Percentiles rank a stretch among this genome's conserved stretches.
Conservation (phyloP, 2,329 filamentous ascomycete species). For the Chrysosphaeria jannelii region DNA sequence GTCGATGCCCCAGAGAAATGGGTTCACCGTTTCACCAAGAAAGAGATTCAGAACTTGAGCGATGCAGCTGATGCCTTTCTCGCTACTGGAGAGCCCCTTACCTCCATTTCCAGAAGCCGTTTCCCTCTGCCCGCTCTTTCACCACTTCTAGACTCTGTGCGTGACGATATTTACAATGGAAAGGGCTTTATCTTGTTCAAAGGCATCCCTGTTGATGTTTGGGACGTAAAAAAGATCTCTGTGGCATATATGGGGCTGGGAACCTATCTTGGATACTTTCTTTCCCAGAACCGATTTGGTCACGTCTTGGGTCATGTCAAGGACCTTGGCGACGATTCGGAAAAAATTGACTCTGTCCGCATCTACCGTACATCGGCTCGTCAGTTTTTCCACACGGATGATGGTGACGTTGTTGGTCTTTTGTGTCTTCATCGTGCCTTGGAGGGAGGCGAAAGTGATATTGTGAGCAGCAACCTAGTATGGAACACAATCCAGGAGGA, state of each 20-base stretch:
- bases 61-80: conserved; percentile 39
- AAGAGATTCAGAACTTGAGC: conserved; percentile 38
- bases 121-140: conserved; percentile 14
- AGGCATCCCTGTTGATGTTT: conserved; percentile 44
- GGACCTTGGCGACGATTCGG: conserved; percentile 55
- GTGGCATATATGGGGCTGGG: conserved; percentile 78
- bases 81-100: conserved; percentile 30
- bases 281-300: conserved; percentile 59
- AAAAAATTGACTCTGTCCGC: conserved; percentile 58
- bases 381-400: conserved; percentile 68
- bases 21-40: conserved; percentile 36
- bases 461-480: conserved; percentile 49
- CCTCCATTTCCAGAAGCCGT: conserved; percentile 25
- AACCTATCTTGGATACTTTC: conserved; percentile 63
- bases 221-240: conserved; percentile 53
- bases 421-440: conserved; percentile 51
- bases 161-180: conserved; percentile 30
- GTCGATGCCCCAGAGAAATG: conserved; percentile 31
- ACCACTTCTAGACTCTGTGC: conserved; percentile 9
- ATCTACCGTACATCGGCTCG: conserved; percentile 71
- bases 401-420: conserved; percentile 55
- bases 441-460: conserved; percentile 59
- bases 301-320: conserved; percentile 77
- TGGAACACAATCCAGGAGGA: conserved; percentile 54
- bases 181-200: conserved; percentile 84